Base-by-base conservation (phyloP, 73 alveolate species). In the Paramecium primaurelia region DNA sequence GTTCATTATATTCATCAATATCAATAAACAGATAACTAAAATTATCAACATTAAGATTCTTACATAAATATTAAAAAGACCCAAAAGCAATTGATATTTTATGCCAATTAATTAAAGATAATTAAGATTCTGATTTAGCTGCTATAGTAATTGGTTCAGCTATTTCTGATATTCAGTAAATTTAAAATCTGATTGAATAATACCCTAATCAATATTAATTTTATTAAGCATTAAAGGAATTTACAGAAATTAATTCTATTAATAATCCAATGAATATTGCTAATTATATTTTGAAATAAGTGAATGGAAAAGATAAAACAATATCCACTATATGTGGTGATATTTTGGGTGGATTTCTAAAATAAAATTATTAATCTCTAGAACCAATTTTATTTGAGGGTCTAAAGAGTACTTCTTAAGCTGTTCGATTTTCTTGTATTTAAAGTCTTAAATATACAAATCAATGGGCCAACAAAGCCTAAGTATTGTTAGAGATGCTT, bases 81-180 rank as follows among this genome's bases (percentile, higher is more conserved):
- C 4, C 37, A 32, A 37, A 73, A 22, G 60, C 87, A 73, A 8
- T 73, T 7, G 59, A 32, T 5, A 73, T 38, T 30, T 44, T 73
- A 2, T 73, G 87, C 59, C 4, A 34, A 73, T 73, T 73, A 73
- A 73, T 73, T 20, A 37, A 73, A 6, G 58, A 73, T 22, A 37
- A 73, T 37, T 73, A 73, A 38, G 87, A 73, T 14, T 36, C 87
- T 9, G 87, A 73, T 73, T 40, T 80, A 26, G 71, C 91, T 40
- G 87, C 91, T 1, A 45, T 80, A 0, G 91, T 47, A 10, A 32
- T 80, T 9, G 91, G 91, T 20, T 40, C 91, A 25, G 91, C 77
- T 18, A 44, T 49, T 42, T 40, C 47, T 12, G 37, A 80, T 18
- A 3, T 44, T 32, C 14, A 49, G 6, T 42, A 22, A 42, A 9